Evolutionary conservation across 2,329 filamentous ascomycete species (phyloP).

Genomic region (Neofusicoccum sp.): DNA sequence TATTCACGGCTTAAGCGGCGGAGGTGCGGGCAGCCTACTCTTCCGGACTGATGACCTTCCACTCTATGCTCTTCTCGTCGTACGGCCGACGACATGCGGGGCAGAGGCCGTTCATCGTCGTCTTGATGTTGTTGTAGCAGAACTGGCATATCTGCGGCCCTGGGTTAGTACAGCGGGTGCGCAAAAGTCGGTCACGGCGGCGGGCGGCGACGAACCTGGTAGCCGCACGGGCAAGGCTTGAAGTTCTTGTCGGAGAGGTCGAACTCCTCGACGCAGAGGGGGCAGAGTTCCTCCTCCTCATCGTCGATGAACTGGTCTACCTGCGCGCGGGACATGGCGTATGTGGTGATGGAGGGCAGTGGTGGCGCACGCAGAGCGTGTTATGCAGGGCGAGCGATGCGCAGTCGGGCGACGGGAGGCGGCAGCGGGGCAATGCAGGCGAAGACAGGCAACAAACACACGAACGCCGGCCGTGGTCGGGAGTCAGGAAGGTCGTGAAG

Average conservation of each 20-base stretch:
- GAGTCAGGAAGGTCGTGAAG: slow-evolving; percentile 13
- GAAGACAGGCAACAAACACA: slow-evolving; percentile 13
- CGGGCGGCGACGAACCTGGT: slow-evolving; percentile 68
- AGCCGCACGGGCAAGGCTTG: slow-evolving; percentile 93
- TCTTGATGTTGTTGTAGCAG: slow-evolving; percentile 99
- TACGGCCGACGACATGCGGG: slow-evolving; percentile 96
- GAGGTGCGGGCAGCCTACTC: slow-evolving; percentile 63
- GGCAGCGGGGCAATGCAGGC: background rate
- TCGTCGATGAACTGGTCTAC: slow-evolving; percentile 56
- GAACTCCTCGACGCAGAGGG: slow-evolving; percentile 97
- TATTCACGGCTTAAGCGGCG: slow-evolving; percentile 3
- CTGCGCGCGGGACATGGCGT: slow-evolving; percentile 48
- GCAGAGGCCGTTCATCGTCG: slow-evolving; percentile 94
- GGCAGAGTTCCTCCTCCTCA: slow-evolving; percentile 62
- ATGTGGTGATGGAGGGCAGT: slow-evolving; percentile 15
- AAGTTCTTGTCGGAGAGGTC: slow-evolving; percentile 98
- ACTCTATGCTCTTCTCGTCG: slow-evolving; percentile 95
- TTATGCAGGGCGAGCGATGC: slow-evolving; percentile 4
- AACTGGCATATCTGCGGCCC: slow-evolving; percentile 87
- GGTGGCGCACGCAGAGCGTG: slow-evolving; percentile 17
- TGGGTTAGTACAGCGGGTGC: slow-evolving; percentile 6
- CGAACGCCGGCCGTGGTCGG: slow-evolving; percentile 17
- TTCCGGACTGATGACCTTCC: slow-evolving; percentile 90
- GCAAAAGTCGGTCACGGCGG: slow-evolving; percentile 3
- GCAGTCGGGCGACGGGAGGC: background rate